phyloP scores from a whole-genome alignment of 83 land plant species.

The Isoetes engelmannii region DNA sequence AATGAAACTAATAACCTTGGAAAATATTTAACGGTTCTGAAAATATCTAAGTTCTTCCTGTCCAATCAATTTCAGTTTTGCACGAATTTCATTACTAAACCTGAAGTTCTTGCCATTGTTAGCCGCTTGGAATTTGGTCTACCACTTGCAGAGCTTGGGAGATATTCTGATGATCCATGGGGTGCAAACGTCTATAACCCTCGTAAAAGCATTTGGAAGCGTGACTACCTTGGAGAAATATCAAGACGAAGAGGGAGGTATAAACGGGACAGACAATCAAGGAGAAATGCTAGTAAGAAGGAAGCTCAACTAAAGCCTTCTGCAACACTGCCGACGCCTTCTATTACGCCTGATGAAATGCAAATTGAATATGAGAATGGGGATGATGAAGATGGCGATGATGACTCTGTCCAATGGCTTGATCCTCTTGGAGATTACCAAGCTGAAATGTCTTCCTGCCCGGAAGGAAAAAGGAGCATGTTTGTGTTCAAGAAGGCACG shows the following conservation, averaged over 20 bases:
- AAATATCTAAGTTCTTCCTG: too few species aligned
- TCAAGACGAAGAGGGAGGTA: conserved; percentile 44
- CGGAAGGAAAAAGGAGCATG: too few species aligned
- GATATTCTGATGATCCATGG: conserved; percentile 49
- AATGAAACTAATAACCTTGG: too few species aligned
- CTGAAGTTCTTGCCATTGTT: too few species aligned
- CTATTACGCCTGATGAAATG: not conserved
- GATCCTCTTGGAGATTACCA: too few species aligned
- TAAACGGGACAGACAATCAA: conserved; percentile 38
- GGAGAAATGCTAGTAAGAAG: conserved; percentile 39
- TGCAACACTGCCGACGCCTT: not conserved
- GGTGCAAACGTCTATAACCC: conserved; percentile 67
- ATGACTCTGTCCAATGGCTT: not conserved
- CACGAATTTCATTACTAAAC: too few species aligned
- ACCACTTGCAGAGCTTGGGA: conserved; percentile 83
- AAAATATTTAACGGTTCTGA: too few species aligned
- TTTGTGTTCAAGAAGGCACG: too few species aligned
- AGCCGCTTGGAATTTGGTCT: conserved; percentile 77
- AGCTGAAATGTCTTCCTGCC: too few species aligned
- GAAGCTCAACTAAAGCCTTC: conserved; percentile 26
- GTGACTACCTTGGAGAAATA: conserved; percentile 85
- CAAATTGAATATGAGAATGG: conserved; percentile 2
- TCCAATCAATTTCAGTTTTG: too few species aligned
- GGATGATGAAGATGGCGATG: conserved; percentile 23
- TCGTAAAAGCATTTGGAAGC: conserved; percentile 42